Percentiles rank a stretch among this genome's conserved stretches.
These are phyloP conservation scores for Malus asiatica DNA, from an alignment of 306 rosid species.

Conservation along the genomic window DNA sequence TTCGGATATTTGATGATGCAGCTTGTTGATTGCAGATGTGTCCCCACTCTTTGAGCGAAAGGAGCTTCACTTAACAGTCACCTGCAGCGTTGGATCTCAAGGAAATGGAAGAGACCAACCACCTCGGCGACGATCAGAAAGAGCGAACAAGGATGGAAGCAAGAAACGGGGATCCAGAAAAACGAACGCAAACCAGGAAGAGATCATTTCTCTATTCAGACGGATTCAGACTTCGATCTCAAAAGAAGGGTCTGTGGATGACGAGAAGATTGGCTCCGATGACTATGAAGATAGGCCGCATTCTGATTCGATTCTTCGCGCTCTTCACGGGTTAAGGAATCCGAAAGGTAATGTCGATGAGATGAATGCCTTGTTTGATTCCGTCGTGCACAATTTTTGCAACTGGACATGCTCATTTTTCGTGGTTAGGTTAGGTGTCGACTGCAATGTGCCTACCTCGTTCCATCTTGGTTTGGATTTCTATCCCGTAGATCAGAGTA, in stretches of 20 bases:
- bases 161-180: constrained; percentile 17
- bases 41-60: constrained; percentile 11
- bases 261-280: constrained; percentile 7
- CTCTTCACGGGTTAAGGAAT: constrained; percentile 33
- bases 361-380: background rate
- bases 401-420: background rate
- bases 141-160: constrained; percentile 9
- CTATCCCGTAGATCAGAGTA: too few relatives aligned
- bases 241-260: constrained; percentile 8
- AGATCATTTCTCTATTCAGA: constrained; percentile 42
- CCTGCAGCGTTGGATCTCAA: constrained; percentile 25
- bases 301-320: constrained; percentile 29
- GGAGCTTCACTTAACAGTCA: constrained; percentile 5
- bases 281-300: constrained; percentile 20
- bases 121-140: constrained; percentile 1
- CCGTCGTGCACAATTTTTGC: background rate
- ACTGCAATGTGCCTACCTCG: too few relatives aligned
- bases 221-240: constrained; percentile 48
- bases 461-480: too few relatives aligned
- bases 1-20: constrained; percentile 35
- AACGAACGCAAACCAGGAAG: constrained; percentile 37
- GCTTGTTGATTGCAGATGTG: constrained; percentile 56
- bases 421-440: too few relatives aligned
- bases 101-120: constrained; percentile 23
- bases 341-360: constrained; percentile 20